Evolutionary conservation across 2,329 filamentous ascomycete species (phyloP).

Genomic region (Aspergillus versicolor): DNA sequence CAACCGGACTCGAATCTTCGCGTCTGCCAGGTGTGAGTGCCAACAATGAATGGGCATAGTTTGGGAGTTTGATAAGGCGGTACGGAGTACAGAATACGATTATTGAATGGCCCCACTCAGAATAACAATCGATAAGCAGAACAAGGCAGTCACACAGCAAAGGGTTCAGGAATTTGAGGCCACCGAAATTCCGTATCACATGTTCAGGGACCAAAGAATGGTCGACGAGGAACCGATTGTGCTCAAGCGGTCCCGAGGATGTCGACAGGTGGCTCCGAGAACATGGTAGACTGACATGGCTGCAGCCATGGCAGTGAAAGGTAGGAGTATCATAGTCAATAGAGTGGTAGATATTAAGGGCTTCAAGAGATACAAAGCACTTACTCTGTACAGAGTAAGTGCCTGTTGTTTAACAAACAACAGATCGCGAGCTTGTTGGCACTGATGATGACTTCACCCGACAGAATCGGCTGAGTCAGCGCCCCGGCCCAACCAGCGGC

Average conservation of each 20-base stretch:
- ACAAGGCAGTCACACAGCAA: neutral
- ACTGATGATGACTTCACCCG: slow-evolving; percentile 35
- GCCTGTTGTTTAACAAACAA: neutral
- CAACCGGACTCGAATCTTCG: neutral
- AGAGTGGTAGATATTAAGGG: neutral
- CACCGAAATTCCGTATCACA: neutral
- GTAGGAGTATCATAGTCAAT: neutral
- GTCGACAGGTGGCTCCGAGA: neutral
- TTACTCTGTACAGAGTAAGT: neutral
- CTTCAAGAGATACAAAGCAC: neutral
- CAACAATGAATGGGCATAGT: neutral
- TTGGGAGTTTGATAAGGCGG: neutral
- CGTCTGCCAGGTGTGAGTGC: neutral
- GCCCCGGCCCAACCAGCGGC: slow-evolving; percentile 16
- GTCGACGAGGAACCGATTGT: neutral
- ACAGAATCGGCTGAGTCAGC: slow-evolving; percentile 32
- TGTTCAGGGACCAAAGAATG: neutral
- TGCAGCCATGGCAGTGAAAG: neutral
- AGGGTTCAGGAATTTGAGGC: neutral
- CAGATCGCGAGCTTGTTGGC: slow-evolving; percentile 1
- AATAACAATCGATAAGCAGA: neutral
- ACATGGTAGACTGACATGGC: neutral
- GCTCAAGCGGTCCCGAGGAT: neutral
- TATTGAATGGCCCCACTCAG: neutral
- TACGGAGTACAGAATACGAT: neutral